Evolutionary conservation across 768 basidiomycete species (phyloP), one percentile per base, ranked within the genome.

Genomic region (Lactarius quietus): DNA sequence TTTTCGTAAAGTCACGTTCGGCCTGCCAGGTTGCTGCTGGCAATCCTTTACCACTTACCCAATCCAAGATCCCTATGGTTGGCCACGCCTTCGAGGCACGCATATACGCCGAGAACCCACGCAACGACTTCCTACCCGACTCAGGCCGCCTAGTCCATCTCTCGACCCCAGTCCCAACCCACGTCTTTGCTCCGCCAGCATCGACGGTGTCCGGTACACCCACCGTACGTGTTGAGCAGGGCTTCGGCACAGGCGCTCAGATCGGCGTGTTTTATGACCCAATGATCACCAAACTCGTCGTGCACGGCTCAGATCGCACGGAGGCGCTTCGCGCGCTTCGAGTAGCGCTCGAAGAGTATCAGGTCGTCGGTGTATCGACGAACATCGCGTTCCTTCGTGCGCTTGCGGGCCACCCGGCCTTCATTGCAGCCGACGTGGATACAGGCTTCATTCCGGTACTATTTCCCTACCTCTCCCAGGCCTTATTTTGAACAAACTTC

Each of bases 21-120:
- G 17, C 36, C 6, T 41, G 12, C 23, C 55, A 91, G 88, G 89
- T 96, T 41, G 94, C 95, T 15, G 89, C 90, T 18, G 93, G 95
- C 0, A 96, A 96, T 74, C 82, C 86, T 0, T 82, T 98, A 33
- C 92, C 93, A 12, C 81, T 96, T 33, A 71, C 76, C 1, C 95
- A 97, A 74, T 81, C 83, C 0, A 78, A 86, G 18, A 89, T 98
- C 62, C 93, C 92, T 2, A 87, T 94, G 59, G 86, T 91, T 0
- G 95, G 95, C 6, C 95, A 96, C 69, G 92, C 94, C 0, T 96
- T 96, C 70, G 95, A 96, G 76, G 93, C 93, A 8, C 86, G 95
- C 23, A 95, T 98, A 66, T 97, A 98, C 73, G 95, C 95, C 3
- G 95, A 97, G 75, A 92, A 93, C 70, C 95, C 95, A 26, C 86